A percentile compares a stretch with the other conserved stretches of the same genome.
Evolutionary conservation across 2,329 filamentous ascomycete genomes (phyloP).

Genomic region (Graphium sp.): DNA sequence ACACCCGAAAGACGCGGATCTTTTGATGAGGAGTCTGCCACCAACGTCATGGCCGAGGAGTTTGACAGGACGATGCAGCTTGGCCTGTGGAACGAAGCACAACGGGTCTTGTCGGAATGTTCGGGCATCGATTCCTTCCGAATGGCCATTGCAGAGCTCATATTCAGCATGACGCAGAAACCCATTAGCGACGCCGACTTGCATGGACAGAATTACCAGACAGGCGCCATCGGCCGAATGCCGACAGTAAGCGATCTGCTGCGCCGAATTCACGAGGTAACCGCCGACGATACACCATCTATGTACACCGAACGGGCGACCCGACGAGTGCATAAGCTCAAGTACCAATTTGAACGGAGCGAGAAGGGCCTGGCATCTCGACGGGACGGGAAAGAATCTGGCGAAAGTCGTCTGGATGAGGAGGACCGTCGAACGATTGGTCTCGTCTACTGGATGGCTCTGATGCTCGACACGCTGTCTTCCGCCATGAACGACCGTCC

Average conservation of each 20-base stretch:
- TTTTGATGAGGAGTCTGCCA: conserved; percentile 4
- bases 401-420: too few relatives aligned
- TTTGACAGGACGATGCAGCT: conserved; percentile 20
- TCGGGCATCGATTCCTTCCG: conserved; percentile 17
- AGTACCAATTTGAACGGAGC: conserved; percentile 13
- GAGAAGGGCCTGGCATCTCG: background rate
- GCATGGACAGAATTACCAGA: too few relatives aligned
- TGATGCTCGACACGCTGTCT: conserved; percentile 42
- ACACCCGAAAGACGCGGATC: conserved; percentile 7
- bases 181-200: conserved; percentile 7
- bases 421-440: conserved; percentile 33
- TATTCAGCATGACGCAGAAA: conserved; percentile 19
- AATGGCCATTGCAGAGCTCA: conserved; percentile 18
- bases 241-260: too few relatives aligned
- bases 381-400: conserved; percentile 9
- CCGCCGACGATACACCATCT: too few relatives aligned
- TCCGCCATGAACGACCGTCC: conserved; percentile 28
- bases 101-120: conserved; percentile 16
- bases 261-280: conserved; percentile 12
- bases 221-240: too few relatives aligned
- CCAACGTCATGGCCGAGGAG: conserved; percentile 12
- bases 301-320: conserved; percentile 19
- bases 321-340: conserved; percentile 20
- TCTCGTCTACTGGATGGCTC: conserved; percentile 37
- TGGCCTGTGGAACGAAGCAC: conserved; percentile 20